phyloP scores from a whole-genome alignment of 2,329 filamentous ascomycete genomes.

The Pseudogymnoascus sp. region DNA sequence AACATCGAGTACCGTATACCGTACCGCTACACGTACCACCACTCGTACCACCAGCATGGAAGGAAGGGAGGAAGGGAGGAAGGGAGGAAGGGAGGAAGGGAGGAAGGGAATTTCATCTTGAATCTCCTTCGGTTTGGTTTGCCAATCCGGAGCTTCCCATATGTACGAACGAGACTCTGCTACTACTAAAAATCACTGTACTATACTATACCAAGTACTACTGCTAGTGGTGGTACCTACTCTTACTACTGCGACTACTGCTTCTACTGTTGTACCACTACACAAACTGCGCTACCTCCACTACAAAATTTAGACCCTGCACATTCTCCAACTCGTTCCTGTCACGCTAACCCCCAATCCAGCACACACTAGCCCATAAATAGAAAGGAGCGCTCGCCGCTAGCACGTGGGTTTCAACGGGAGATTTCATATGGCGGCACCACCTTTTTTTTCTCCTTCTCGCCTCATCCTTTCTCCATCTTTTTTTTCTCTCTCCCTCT shows the following conservation, averaged over 20 bases:
- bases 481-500: background rate
- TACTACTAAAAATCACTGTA: too few species aligned
- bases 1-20: background rate
- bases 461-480: slow-evolving; percentile 5
- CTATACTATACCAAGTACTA: too few species aligned
- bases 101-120: background rate
- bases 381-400: background rate
- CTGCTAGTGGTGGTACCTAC: too few species aligned
- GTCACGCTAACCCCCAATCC: background rate
- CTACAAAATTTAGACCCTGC: background rate
- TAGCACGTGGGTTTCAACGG: slow-evolving; percentile 6
- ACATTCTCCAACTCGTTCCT: background rate
- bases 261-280: too few species aligned
- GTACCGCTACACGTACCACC: background rate
- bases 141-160: background rate
- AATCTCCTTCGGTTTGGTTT: background rate
- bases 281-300: background rate
- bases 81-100: background rate
- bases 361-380: background rate
- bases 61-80: background rate
- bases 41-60: background rate
- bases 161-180: background rate
- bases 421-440: slow-evolving; percentile 4
- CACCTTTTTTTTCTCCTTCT: background rate
- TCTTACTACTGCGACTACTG: too few species aligned